Conservation (phyloP, 2,329 filamentous ascomycete species). For the Pseudogymnoascus sp. region DNA sequence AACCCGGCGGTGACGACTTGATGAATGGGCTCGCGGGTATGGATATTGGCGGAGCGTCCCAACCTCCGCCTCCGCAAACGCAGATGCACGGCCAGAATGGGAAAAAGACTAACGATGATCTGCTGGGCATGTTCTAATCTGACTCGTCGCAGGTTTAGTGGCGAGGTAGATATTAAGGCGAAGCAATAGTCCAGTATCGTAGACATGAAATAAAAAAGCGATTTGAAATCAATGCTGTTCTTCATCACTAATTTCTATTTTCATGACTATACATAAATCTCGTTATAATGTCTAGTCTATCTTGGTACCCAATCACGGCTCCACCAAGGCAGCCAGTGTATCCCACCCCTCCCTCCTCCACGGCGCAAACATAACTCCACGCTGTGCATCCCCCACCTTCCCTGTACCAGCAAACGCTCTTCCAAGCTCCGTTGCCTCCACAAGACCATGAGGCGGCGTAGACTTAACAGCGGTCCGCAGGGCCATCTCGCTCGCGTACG, state of each 20-base stretch:
- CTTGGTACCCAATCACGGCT: background rate
- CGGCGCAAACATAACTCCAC: conserved; percentile 70
- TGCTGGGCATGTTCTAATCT: conserved; percentile 48
- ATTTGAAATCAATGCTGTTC: background rate
- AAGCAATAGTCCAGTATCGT: conserved; percentile 1
- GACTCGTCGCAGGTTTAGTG: background rate
- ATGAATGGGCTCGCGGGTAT: conserved; percentile 81
- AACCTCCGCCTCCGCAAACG: conserved; percentile 57
- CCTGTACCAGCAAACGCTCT: conserved; percentile 68
- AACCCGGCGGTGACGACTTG: conserved; percentile 27
- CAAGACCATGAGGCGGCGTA: conserved; percentile 62
- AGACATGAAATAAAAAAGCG: conserved; percentile 3
- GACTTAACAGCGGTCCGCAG: conserved; percentile 67
- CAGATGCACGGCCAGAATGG: conserved; percentile 39
- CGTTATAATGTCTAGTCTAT: conserved; percentile 3
- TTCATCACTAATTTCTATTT: background rate
- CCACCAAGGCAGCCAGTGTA: conserved; percentile 16
- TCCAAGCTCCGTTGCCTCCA: conserved; percentile 64
- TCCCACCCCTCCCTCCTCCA: conserved; percentile 45
- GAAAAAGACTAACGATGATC: conserved; percentile 53
- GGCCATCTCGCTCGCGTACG: conserved; percentile 61
- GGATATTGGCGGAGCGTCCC: conserved; percentile 59
- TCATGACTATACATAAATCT: background rate
- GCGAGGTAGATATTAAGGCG: background rate
- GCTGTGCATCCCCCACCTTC: conserved; percentile 64